phyloP scores from a whole-genome alignment of 2,329 filamentous ascomycete genomes.

The Pseudocercospora eumusae region DNA sequence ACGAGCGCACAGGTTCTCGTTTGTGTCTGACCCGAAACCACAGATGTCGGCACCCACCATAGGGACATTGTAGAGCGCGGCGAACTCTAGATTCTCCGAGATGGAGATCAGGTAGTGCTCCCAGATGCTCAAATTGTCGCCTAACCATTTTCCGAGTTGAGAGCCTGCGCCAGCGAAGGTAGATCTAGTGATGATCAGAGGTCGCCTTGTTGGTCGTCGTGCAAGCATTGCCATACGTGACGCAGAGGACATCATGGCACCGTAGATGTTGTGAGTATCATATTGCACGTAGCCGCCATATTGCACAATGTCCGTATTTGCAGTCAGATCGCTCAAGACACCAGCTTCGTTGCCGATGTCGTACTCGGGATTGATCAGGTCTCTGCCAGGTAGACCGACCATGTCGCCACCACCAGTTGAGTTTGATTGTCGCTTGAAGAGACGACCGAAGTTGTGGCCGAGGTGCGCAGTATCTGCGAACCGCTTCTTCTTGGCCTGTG shows the following conservation, averaged over 20 bases:
- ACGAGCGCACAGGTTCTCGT: conserved; percentile 69
- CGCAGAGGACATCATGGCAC: conserved; percentile 69
- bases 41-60: conserved; percentile 67
- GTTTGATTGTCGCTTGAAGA: conserved; percentile 26
- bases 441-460: conserved; percentile 19
- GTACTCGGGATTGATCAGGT: conserved; percentile 67
- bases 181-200: conserved; percentile 72
- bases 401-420: conserved; percentile 22
- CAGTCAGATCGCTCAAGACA: conserved; percentile 49
- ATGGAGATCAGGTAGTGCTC: conserved; percentile 48
- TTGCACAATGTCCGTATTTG: conserved; percentile 68
- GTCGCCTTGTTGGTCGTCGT: conserved; percentile 64
- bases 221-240: conserved; percentile 67
- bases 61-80: conserved; percentile 51
- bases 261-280: conserved; percentile 77
- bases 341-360: conserved; percentile 63
- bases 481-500: conserved; percentile 33
- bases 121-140: conserved; percentile 55
- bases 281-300: conserved; percentile 68
- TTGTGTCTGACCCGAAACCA: conserved; percentile 69
- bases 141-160: conserved; percentile 62
- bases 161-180: conserved; percentile 72
- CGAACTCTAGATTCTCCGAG: conserved; percentile 49
- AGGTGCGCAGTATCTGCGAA: conserved; percentile 17
- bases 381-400: conserved; percentile 61